A percentile compares a stretch with the other conserved stretches of the same genome.
Evolutionary conservation across 2,329 filamentous ascomycete species (phyloP).

Genomic region (Penicillium capsulatum): DNA sequence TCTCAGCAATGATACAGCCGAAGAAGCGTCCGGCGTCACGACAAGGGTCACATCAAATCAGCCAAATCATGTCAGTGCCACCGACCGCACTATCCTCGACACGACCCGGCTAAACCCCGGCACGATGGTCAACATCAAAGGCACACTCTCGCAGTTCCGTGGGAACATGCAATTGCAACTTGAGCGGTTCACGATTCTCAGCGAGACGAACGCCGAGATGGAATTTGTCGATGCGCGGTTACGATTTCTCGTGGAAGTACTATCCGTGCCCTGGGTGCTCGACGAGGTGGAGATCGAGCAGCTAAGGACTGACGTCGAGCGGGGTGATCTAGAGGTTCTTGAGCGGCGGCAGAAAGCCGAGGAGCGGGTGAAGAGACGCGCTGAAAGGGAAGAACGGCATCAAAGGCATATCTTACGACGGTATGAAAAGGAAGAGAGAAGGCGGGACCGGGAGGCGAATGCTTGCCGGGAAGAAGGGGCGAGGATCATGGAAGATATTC

Average conservation of each 20-base stretch:
- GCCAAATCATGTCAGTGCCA: conserved; percentile 23
- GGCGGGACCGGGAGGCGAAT: conserved; percentile 34
- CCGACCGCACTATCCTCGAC: conserved; percentile 40
- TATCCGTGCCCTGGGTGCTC: conserved; percentile 54
- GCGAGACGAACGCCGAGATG: conserved; percentile 53
- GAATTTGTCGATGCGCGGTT: conserved; percentile 51
- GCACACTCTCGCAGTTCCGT: conserved; percentile 52
- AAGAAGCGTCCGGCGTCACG: not conserved
- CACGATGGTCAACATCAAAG: conserved; percentile 54
- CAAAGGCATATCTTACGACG: conserved; percentile 29
- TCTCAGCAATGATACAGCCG: conserved; percentile 1
- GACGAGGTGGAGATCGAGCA: conserved; percentile 40
- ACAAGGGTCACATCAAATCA: not conserved
- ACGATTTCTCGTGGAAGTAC: conserved; percentile 47
- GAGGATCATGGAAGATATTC: conserved; percentile 22
- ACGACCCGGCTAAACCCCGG: conserved; percentile 48
- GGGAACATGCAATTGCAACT: conserved; percentile 51
- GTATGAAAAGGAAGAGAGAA: conserved; percentile 41
- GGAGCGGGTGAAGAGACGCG: conserved; percentile 23
- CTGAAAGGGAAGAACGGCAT: conserved; percentile 38
- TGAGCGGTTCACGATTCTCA: conserved; percentile 49
- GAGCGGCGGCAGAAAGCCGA: conserved; percentile 35
- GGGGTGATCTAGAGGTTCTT: conserved; percentile 36
- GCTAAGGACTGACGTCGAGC: conserved; percentile 42
- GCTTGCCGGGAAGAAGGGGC: conserved; percentile 30